These are phyloP conservation scores for Ottelia alismoides DNA, from an alignment of 106 monocot genomes.

Conservation along the genomic window DNA sequence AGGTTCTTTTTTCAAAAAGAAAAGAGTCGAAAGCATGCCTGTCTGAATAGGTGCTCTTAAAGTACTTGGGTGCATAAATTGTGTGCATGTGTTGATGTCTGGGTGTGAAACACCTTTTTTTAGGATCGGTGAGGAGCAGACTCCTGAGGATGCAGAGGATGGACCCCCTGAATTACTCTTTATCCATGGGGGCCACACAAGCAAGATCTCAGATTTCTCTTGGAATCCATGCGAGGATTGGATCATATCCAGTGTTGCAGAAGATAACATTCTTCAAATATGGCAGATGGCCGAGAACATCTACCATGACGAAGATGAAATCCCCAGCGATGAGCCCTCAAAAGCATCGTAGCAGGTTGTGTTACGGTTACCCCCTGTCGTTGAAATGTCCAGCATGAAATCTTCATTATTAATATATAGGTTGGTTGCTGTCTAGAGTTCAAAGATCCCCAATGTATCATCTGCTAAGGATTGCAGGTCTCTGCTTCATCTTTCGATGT, in stretches of 20 bases:
- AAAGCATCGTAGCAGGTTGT: slow-evolving; percentile 16
- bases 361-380: too few relatives aligned
- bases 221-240: slow-evolving; percentile 94
- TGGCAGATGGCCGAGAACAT: slow-evolving; percentile 99
- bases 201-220: slow-evolving; percentile 97
- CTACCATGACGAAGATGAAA: slow-evolving; percentile 79
- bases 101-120: not conserved
- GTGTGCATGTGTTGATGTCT: too few relatives aligned
- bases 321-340: slow-evolving; percentile 19
- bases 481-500: too few relatives aligned
- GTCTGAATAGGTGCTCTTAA: too few relatives aligned
- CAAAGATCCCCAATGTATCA: too few relatives aligned
- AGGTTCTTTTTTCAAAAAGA: too few relatives aligned
- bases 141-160: slow-evolving; percentile 86
- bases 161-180: slow-evolving; percentile 91
- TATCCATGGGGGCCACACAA: slow-evolving; percentile 96
- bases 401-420: too few relatives aligned
- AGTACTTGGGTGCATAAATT: too few relatives aligned
- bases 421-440: too few relatives aligned
- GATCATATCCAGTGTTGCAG: slow-evolving; percentile 88
- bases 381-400: too few relatives aligned
- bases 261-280: slow-evolving; percentile 98
- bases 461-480: too few relatives aligned
- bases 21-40: too few relatives aligned
- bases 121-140: slow-evolving; percentile 83